Base-by-base conservation (phyloP, 441 rosid species). In the Arabidopsis lyrata region DNA sequence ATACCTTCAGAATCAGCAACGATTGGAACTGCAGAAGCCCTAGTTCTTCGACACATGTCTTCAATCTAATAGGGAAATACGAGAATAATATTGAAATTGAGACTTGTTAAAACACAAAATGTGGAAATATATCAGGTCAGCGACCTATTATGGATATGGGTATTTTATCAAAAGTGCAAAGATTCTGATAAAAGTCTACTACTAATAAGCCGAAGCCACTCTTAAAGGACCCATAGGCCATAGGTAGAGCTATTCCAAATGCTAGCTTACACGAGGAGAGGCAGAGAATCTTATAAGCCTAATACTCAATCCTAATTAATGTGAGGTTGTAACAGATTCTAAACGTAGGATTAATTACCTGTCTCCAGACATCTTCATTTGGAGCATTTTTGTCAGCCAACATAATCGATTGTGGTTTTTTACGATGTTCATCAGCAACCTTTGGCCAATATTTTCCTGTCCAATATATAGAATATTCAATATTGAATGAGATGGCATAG, bases 381-480 rank as follows among this genome's bases (percentile, higher is more conserved):
- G 99, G 98, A 60, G 99, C 99, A 88, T 95, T 95, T 84, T 95
- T 95, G 80, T 95, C 99, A 36, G 98, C 99, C 77, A 95, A 88
- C 86, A 89, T 83, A 76, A 95, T 83, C 27, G 98, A 93, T 70
- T 86, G 83, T 31, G 98, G 98, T 70, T 78, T 93, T 81, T 74
- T 86, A 83, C 84, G 83, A 52, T 79, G 81, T 78, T 88, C 97
- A 20, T 93, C 92, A 62, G 95, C 92, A 77, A 95, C 83, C 80
- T 82, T 91, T 76, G 74, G 90, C 99, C 99, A 95, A 73, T 91
- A 95, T 85, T 56, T 90, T 77, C 95, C 98, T 95, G 81, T 63
- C 5, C 38, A 81, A 45, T 7, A n/a, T 22, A 54, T 16, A 39
- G 31, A 53, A 65, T 53, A n/a, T n/a, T n/a, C n/a, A n/a, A n/a